Percentiles rank a stretch among this genome's conserved stretches.
phyloP scores from a whole-genome alignment of 352 stramenopile species.

The Thalassiosira sp. region DNA sequence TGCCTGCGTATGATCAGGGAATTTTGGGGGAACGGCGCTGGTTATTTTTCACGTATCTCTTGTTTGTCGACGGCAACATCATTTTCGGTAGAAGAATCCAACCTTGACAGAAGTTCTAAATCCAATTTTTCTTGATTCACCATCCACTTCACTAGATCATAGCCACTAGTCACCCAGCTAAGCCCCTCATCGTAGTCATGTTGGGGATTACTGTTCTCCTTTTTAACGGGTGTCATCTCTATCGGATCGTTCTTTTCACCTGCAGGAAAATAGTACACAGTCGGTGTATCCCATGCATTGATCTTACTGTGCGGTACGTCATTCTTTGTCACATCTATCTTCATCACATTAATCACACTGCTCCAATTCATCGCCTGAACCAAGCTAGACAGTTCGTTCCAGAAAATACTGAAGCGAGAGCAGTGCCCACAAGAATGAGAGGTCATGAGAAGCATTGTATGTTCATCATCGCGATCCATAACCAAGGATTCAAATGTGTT shows the following conservation, averaged over 20 bases:
- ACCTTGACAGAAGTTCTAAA: conserved; percentile 38
- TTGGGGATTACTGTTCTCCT: conserved; percentile 24
- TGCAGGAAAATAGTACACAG: conserved; percentile 58
- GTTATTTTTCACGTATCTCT: neutral
- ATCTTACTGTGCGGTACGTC: conserved; percentile 51
- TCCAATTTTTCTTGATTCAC: conserved; percentile 52
- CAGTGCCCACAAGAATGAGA: conserved; percentile 71
- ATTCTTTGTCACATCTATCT: conserved; percentile 68
- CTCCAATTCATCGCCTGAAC: conserved; percentile 59
- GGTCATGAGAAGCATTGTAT: conserved; percentile 65
- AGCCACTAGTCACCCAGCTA: conserved; percentile 47
- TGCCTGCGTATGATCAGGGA: too few species aligned
- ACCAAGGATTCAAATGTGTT: conserved; percentile 59
- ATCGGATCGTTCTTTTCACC: conserved; percentile 49
- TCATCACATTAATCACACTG: conserved; percentile 53
- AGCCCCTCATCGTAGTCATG: conserved; percentile 46
- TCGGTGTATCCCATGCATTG: conserved; percentile 50
- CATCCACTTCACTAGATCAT: conserved; percentile 54
- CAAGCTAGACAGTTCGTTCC: conserved; percentile 66
- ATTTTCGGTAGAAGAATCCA: conserved; percentile 24
- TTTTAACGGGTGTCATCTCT: conserved; percentile 35
- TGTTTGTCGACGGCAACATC: neutral
- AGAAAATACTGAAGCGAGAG: conserved; percentile 70
- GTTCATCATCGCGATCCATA: conserved; percentile 41
- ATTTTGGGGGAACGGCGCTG: neutral